phyloP scores from a whole-genome alignment of 2,329 filamentous ascomycete genomes.

The Lachnellula hyalina region DNA sequence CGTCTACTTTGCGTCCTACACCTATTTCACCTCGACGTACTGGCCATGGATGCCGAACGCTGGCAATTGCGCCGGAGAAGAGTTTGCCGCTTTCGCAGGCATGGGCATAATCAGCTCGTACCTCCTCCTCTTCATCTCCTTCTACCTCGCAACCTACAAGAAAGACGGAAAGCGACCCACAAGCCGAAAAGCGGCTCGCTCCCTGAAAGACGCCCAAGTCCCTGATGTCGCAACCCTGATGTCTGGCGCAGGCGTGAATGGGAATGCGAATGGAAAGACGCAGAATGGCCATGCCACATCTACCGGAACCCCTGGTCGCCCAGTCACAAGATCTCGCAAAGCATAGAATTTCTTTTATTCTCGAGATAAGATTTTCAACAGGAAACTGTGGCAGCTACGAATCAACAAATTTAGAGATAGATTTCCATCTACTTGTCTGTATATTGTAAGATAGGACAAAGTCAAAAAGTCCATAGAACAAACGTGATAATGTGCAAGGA shows the following conservation, averaged over 20 bases:
- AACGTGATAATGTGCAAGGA: constrained; percentile 15
- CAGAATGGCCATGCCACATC: constrained; percentile 46
- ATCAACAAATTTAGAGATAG: constrained; percentile 17
- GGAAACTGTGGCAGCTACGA: constrained; percentile 6
- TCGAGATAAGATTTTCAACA: constrained; percentile 2
- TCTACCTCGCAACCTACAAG: constrained; percentile 96
- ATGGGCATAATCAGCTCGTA: constrained; percentile 92
- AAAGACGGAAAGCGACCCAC: constrained; percentile 75
- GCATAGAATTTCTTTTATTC: constrained; percentile 19
- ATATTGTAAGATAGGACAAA: constrained; percentile 17
- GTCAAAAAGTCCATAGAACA: constrained; percentile 7
- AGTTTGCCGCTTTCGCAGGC: constrained; percentile 90
- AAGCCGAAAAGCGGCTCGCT: constrained; percentile 66
- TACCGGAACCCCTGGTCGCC: constrained; percentile 25
- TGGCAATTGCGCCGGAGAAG: constrained; percentile 88
- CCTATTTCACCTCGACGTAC: constrained; percentile 92
- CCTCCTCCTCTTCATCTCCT: constrained; percentile 96
- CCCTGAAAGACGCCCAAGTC: constrained; percentile 38
- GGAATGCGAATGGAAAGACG: constrained; percentile 33
- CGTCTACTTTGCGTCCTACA: constrained; percentile 99
- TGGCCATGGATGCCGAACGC: constrained; percentile 77
- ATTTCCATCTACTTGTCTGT: constrained; percentile 20
- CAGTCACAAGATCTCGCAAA: constrained; percentile 31
- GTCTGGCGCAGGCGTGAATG: constrained; percentile 41
- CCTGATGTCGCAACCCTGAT: constrained; percentile 30